Evolutionary conservation across 2,329 filamentous ascomycete genomes (phyloP).

Genomic region (Raffaelea arxii): DNA sequence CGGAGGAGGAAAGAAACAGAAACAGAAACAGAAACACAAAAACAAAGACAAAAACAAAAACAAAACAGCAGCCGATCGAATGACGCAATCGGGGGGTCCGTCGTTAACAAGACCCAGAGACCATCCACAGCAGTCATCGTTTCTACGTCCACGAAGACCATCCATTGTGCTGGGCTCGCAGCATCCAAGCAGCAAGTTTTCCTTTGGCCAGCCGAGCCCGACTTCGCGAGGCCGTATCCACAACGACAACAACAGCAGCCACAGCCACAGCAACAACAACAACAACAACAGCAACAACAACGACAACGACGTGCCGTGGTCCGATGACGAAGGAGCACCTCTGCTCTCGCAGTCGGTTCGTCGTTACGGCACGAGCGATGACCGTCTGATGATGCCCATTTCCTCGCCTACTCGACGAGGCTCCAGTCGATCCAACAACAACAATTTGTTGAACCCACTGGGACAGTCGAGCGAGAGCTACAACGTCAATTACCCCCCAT

Average conservation of each 20-base stretch:
- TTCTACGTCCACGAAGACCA: constrained; percentile 54
- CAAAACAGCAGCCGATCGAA: too few relatives aligned
- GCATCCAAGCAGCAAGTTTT: constrained; percentile 8
- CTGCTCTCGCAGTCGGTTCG: constrained; percentile 37
- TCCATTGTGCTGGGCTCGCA: constrained; percentile 26
- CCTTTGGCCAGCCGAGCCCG: constrained; percentile 17
- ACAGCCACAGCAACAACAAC: too few relatives aligned
- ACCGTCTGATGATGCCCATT: constrained; percentile 16
- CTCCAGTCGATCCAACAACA: constrained; percentile 44
- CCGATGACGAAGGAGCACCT: constrained; percentile 42
- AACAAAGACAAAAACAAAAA: too few relatives aligned
- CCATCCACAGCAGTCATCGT: constrained; percentile 45
- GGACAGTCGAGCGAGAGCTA: constrained; percentile 34
- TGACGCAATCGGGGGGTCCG: too few relatives aligned
- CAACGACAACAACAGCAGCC: neutral
- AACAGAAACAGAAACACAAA: too few relatives aligned
- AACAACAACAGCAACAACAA: constrained; percentile 32
- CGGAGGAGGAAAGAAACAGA: too few relatives aligned
- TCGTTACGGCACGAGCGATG: constrained; percentile 14
- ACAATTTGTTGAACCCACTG: constrained; percentile 18
- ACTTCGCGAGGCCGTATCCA: constrained; percentile 14
- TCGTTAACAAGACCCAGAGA: too few relatives aligned
- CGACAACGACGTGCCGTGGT: constrained; percentile 25
- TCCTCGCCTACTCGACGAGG: constrained; percentile 31
- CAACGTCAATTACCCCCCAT: constrained; percentile 61